A percentile compares a stretch with the other conserved stretches of the same genome.
phyloP scores from a whole-genome alignment of 306 rosid genomes.

The Trifolium subterraneum region DNA sequence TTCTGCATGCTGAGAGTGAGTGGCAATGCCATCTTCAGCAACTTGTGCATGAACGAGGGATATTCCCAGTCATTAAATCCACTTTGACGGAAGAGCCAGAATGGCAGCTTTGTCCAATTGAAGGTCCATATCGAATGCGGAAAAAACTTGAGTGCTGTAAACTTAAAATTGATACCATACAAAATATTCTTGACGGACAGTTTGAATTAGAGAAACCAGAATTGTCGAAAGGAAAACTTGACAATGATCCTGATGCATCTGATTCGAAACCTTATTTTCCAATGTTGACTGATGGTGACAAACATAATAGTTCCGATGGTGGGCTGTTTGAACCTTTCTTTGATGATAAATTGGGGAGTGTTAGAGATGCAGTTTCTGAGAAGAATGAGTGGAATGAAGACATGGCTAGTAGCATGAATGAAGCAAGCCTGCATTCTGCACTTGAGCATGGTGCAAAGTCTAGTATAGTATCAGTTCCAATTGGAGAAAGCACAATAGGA shows the following conservation, averaged over 20 bases:
- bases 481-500: constrained; percentile 73
- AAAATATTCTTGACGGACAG: constrained; percentile 81
- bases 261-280: constrained; percentile 67
- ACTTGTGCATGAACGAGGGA: constrained; percentile 97
- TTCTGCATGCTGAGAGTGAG: constrained; percentile 99
- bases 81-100: constrained; percentile 65
- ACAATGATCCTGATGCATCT: constrained; percentile 58
- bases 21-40: constrained; percentile 97
- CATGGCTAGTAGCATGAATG: constrained; percentile 85
- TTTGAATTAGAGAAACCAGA: constrained; percentile 66
- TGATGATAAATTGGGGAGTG: constrained; percentile 57
- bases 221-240: constrained; percentile 56
- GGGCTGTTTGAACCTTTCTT: constrained; percentile 65
- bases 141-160: constrained; percentile 91
- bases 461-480: constrained; percentile 74
- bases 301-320: constrained; percentile 64
- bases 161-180: constrained; percentile 78
- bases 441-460: constrained; percentile 91
- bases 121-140: constrained; percentile 99
- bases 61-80: constrained; percentile 74
- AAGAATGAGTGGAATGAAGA: constrained; percentile 88
- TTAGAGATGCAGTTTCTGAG: constrained; percentile 63
- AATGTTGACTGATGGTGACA: constrained; percentile 56
- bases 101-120: constrained; percentile 99
- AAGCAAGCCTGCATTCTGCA: constrained; percentile 96